A percentile compares a stretch with the other conserved stretches of the same genome.
Evolutionary conservation across 2,329 filamentous ascomycete genomes (phyloP).

Genomic region (Apiospora rasikravindrae): DNA sequence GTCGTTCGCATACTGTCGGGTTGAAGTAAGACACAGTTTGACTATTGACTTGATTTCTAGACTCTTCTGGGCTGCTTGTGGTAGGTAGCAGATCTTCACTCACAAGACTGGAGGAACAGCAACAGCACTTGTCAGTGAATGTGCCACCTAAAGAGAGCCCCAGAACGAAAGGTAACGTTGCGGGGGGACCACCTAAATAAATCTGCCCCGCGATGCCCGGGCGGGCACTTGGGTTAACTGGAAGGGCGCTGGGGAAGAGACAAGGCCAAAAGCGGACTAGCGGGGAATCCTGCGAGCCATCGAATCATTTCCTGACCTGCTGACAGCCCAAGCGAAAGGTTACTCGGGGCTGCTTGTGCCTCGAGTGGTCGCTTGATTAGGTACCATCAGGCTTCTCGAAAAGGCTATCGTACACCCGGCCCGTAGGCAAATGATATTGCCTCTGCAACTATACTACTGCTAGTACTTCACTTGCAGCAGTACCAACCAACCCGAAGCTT

Average conservation of each 20-base stretch:
- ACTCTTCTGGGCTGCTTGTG: not conserved
- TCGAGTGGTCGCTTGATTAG: not conserved
- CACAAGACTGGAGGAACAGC: not conserved
- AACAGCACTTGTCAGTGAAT: not conserved
- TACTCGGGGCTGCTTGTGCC: not conserved
- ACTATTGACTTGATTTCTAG: not conserved
- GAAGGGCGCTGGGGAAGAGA: not conserved
- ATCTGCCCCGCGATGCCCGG: not conserved
- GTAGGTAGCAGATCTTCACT: not conserved
- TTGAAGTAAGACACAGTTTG: not conserved
- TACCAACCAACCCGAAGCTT: slow-evolving; percentile 8
- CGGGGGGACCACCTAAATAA: not conserved
- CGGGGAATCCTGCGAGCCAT: not conserved
- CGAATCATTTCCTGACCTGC: slow-evolving; percentile 3
- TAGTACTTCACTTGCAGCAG: not conserved
- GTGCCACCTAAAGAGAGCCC: not conserved
- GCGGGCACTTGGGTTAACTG: not conserved
- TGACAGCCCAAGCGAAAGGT: slow-evolving; percentile 8
- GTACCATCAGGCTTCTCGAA: not conserved
- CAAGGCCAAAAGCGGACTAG: not conserved
- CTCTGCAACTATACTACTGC: not conserved
- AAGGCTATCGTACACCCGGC: slow-evolving; percentile 9
- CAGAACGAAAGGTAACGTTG: slow-evolving; percentile 4
- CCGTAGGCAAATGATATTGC: not conserved
- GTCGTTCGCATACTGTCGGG: slow-evolving; percentile 11